A percentile compares a stretch with the other conserved stretches of the same genome.
These are phyloP conservation scores for Amylostereum areolatum DNA, from an alignment of 1,284 basidiomycete genomes.

Conservation along the genomic window DNA sequence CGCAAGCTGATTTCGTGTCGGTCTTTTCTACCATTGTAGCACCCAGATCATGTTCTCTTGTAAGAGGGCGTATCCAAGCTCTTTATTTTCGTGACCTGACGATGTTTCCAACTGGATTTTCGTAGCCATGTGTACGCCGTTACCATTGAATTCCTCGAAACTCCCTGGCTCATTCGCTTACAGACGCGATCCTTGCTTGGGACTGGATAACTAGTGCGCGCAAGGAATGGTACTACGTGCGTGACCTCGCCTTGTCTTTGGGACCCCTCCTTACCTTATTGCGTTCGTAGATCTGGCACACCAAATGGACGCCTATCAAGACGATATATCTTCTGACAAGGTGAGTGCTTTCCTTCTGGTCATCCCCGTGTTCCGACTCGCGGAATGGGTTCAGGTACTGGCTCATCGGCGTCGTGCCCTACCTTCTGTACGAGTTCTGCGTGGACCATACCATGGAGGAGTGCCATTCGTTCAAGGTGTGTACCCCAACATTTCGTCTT, in stretches of 20 bases:
- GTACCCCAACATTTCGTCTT: slow-evolving; percentile 6
- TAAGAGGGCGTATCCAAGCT: slow-evolving; percentile 31
- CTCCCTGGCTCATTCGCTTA: slow-evolving; percentile 12
- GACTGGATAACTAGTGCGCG: slow-evolving; percentile 74
- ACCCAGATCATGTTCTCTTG: slow-evolving; percentile 80
- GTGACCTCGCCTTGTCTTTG: slow-evolving; percentile 18
- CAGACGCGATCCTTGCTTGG: slow-evolving; percentile 75
- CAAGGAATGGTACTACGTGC: slow-evolving; percentile 68
- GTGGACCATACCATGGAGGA: slow-evolving; percentile 53
- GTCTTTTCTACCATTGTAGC: slow-evolving; percentile 21
- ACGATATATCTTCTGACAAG: slow-evolving; percentile 74
- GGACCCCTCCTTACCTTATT: slow-evolving; percentile 1
- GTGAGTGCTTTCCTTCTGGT: slow-evolving; percentile 31
- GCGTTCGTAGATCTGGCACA: slow-evolving; percentile 62
- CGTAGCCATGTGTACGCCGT: slow-evolving; percentile 33
- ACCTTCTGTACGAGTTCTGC: slow-evolving; percentile 67
- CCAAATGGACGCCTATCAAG: slow-evolving; percentile 76
- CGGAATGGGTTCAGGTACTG: slow-evolving; percentile 51
- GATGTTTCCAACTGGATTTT: slow-evolving; percentile 4
- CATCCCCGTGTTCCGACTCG: not conserved
- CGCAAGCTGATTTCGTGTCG: slow-evolving; percentile 18
- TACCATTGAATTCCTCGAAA: slow-evolving; percentile 4
- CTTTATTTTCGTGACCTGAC: too few relatives aligned
- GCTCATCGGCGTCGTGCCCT: slow-evolving; percentile 71
- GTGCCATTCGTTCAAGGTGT: slow-evolving; percentile 65